phyloP scores from a whole-genome alignment of 257 asterid genomes.

The Nicotiana obtusifolia region DNA sequence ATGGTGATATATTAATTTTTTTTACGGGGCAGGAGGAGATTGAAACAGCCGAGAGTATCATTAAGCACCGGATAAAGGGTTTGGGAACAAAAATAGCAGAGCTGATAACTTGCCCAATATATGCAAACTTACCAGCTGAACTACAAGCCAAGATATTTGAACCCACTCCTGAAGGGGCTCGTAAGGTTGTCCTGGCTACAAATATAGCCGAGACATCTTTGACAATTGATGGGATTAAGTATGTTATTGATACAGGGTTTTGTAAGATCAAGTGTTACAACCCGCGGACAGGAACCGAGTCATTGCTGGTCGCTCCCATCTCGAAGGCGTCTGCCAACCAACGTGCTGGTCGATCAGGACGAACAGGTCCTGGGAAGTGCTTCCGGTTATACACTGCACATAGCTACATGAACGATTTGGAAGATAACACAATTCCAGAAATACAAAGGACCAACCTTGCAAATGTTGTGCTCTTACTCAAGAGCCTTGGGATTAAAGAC shows the following conservation, averaged over 20 bases:
- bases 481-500: conserved; percentile 72
- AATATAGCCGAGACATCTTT: conserved; percentile 42
- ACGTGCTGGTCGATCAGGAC: conserved; percentile 76
- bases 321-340: conserved; percentile 77
- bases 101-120: conserved; percentile 7
- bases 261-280: conserved; percentile 66
- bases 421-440: conserved; percentile 65
- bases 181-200: conserved; percentile 19
- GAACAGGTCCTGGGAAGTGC: conserved; percentile 82
- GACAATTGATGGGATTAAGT: conserved; percentile 76
- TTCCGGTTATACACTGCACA: conserved; percentile 56
- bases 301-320: conserved; percentile 53
- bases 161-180: conserved; percentile 23
- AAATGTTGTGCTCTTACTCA: conserved; percentile 57
- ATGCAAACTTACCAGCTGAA: conserved; percentile 15
- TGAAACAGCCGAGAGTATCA: conserved; percentile 18
- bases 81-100: conserved; percentile 8
- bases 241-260: conserved; percentile 77
- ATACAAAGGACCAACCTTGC: conserved; percentile 76
- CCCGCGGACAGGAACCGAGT: conserved; percentile 73
- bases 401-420: conserved; percentile 51
- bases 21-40: conserved; percentile 42
- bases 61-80: background rate
- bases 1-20: conserved; percentile 61
- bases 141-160: conserved; percentile 16